Conservation (phyloP, 192 early-diverging fungal species). For the Coemansia sp. region DNA sequence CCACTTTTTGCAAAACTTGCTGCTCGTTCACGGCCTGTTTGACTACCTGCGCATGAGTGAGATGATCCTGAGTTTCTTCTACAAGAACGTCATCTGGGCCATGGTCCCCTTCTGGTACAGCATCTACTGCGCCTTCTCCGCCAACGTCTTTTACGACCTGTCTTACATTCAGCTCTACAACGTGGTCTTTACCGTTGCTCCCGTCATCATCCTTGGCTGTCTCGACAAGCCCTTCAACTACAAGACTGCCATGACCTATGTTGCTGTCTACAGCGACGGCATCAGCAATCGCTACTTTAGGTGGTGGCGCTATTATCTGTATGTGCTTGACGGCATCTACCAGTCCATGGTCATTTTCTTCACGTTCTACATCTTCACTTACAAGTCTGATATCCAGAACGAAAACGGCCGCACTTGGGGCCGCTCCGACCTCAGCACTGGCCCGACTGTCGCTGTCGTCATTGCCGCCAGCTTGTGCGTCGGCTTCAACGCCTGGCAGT, state of each 20-base stretch:
- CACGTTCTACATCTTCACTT: constrained; percentile 66
- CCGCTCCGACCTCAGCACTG: constrained; percentile 72
- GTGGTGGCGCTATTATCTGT: constrained; percentile 82
- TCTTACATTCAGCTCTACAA: constrained; percentile 86
- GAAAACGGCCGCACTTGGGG: constrained; percentile 59
- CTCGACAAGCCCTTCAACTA: constrained; percentile 77
- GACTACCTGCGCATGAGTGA: constrained; percentile 81
- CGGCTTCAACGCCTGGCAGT: constrained; percentile 69
- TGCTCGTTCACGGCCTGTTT: constrained; percentile 94
- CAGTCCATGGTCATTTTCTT: constrained; percentile 80
- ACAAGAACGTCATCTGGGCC: constrained; percentile 93
- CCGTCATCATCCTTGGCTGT: constrained; percentile 70
- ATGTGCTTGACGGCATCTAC: constrained; percentile 88
- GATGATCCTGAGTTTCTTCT: constrained; percentile 91
- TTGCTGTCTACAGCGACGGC: constrained; percentile 63
- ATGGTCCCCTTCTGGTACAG: constrained; percentile 89
- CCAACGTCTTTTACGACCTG: constrained; percentile 79
- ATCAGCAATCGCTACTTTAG: constrained; percentile 81
- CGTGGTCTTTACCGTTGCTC: constrained; percentile 79
- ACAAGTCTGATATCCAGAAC: constrained; percentile 56
- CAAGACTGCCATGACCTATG: constrained; percentile 62
- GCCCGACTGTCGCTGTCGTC: constrained; percentile 74
- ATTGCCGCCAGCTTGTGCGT: constrained; percentile 78
- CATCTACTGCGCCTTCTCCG: constrained; percentile 82
- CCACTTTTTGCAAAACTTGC: constrained; percentile 75